A percentile compares a stretch with the other conserved stretches of the same genome.
These are phyloP conservation scores for Phytophthora sp. DNA, from an alignment of 352 stramenopile species.

Conservation along the genomic window DNA sequence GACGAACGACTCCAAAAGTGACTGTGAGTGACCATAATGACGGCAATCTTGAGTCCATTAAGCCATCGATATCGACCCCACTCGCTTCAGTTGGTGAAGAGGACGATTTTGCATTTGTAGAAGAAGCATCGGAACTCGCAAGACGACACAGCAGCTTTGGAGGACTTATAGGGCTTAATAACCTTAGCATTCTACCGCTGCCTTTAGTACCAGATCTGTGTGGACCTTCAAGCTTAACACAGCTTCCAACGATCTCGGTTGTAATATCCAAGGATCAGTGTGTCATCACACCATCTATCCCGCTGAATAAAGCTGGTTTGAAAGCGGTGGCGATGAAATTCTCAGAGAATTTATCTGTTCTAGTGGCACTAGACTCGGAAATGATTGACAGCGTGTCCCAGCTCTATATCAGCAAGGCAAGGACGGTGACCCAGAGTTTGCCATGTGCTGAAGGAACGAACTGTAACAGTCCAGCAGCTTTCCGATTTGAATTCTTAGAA, in stretches of 20 bases:
- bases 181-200: constrained; percentile 51
- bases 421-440: constrained; percentile 73
- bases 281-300: constrained; percentile 61
- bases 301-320: constrained; percentile 68
- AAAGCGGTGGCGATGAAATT: constrained; percentile 80
- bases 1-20: constrained; percentile 25
- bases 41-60: background rate
- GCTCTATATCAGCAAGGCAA: constrained; percentile 77
- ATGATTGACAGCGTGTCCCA: constrained; percentile 77
- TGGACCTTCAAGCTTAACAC: constrained; percentile 54
- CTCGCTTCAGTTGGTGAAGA: constrained; percentile 47
- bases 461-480: constrained; percentile 66
- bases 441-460: constrained; percentile 74
- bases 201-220: constrained; percentile 51
- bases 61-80: constrained; percentile 19
- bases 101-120: constrained; percentile 83
- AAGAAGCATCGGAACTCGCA: constrained; percentile 67
- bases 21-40: constrained; percentile 11
- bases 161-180: constrained; percentile 46
- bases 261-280: constrained; percentile 49
- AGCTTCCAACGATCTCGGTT: constrained; percentile 65
- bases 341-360: constrained; percentile 81
- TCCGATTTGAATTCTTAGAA: constrained; percentile 86
- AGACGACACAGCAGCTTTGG: constrained; percentile 72
- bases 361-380: constrained; percentile 79